A percentile compares a stretch with the other conserved stretches of the same genome.
Conservation (phyloP, 129 eudicot species). For the Rutidosis leptorrhynchoides region DNA sequence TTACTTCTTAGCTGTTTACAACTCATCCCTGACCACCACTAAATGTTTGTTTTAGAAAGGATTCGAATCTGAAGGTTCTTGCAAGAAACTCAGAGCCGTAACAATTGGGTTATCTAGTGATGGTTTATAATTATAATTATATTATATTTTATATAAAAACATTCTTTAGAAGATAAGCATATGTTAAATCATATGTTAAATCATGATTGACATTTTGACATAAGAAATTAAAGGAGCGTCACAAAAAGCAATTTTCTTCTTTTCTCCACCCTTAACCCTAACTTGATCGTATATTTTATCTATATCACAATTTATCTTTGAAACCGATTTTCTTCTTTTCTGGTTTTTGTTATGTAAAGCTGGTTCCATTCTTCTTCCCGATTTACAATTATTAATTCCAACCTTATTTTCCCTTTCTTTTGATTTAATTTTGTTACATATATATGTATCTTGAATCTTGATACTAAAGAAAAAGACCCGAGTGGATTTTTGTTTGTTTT, state of each 20-base stretch:
- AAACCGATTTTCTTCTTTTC: not conserved
- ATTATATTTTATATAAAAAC: too few species aligned
- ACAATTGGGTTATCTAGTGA: too few species aligned
- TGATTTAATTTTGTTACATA: not conserved
- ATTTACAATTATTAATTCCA: conserved; percentile 8
- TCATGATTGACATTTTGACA: conserved; percentile 6
- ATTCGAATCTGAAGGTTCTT: too few species aligned
- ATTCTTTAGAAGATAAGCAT: not conserved
- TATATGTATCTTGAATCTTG: not conserved
- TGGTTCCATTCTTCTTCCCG: conserved; percentile 3
- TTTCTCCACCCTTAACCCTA: conserved; percentile 11
- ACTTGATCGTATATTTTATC: conserved; percentile 16
- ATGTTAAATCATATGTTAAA: not conserved
- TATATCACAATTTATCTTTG: conserved; percentile 10
- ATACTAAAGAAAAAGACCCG: conserved; percentile 18
- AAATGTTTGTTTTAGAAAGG: too few species aligned
- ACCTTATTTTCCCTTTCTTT: not conserved
- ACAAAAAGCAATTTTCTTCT: conserved; percentile 17
- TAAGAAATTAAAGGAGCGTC: conserved; percentile 19
- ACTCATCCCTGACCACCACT: too few species aligned
- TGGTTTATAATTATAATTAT: too few species aligned
- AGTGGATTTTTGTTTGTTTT: conserved; percentile 7
- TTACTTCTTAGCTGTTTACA: too few species aligned
- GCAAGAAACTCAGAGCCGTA: too few species aligned
- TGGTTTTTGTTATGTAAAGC: not conserved